phyloP scores from a whole-genome alignment of 208 protist species.

The Trypanosoma avium region DNA sequence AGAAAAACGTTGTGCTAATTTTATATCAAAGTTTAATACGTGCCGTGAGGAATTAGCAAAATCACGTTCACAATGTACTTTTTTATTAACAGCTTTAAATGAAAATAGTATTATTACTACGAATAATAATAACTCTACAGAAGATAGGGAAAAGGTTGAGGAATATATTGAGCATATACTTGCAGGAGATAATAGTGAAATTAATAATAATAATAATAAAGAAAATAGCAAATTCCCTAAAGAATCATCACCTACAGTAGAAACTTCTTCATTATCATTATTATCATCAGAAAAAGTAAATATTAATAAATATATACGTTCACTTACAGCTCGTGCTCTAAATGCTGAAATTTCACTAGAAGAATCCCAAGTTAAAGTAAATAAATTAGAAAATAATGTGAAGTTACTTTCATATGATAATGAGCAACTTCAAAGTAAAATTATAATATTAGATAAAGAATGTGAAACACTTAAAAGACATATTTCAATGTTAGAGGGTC shows the following conservation, averaged over 20 bases:
- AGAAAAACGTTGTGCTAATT: constrained; percentile 26
- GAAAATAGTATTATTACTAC: not conserved
- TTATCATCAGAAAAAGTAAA: too few relatives aligned
- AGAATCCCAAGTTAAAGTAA: not conserved
- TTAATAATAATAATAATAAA: too few relatives aligned
- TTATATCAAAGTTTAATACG: not conserved
- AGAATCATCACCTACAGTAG: too few relatives aligned
- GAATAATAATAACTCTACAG: not conserved
- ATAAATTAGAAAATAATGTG: not conserved
- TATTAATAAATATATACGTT: not conserved
- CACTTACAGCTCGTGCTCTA: not conserved
- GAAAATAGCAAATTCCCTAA: too few relatives aligned
- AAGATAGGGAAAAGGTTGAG: not conserved
- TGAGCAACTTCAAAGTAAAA: not conserved
- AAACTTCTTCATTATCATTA: too few relatives aligned
- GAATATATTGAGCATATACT: too few relatives aligned
- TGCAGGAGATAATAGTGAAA: too few relatives aligned
- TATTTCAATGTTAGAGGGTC: constrained; percentile 60
- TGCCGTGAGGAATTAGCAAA: not conserved
- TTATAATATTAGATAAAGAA: not conserved
- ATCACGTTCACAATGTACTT: constrained; percentile 8
- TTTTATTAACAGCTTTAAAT: not conserved
- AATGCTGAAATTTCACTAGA: not conserved
- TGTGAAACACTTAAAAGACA: constrained; percentile 40
- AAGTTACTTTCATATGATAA: constrained; percentile 1